Percentiles rank a stretch among this genome's conserved stretches.
Evolutionary conservation across 2,329 filamentous ascomycete genomes (phyloP).

Genomic region (Hypoxylon sp.): DNA sequence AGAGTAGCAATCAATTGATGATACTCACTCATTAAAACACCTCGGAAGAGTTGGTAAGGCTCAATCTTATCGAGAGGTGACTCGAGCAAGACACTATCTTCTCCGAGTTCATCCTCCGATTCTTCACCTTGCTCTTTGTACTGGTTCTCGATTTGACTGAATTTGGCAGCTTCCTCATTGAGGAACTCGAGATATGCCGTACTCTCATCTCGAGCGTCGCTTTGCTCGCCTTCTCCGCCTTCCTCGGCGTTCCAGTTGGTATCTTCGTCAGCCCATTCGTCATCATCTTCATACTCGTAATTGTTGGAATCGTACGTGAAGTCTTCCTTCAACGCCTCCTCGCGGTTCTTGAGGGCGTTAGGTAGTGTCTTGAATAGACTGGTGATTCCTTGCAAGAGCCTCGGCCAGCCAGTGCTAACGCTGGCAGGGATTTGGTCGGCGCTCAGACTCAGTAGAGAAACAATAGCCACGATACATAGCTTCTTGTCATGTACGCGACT

Average conservation of each 20-base stretch:
- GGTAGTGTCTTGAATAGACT: slow-evolving; percentile 93
- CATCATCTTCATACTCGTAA: slow-evolving; percentile 78
- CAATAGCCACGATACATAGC: slow-evolving; percentile 94
- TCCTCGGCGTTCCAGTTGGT: slow-evolving; percentile 84
- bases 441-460: slow-evolving; percentile 83
- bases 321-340: slow-evolving; percentile 92
- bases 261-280: slow-evolving; percentile 87
- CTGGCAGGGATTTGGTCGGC: slow-evolving; percentile 89
- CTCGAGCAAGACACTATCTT: slow-evolving; percentile 93
- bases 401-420: slow-evolving; percentile 94
- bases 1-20: not conserved
- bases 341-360: slow-evolving; percentile 88
- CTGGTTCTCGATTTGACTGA: slow-evolving; percentile 72
- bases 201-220: slow-evolving; percentile 88
- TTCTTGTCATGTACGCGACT: slow-evolving; percentile 98
- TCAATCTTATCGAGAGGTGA: slow-evolving; percentile 96
- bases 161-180: slow-evolving; percentile 93
- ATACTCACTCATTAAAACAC: slow-evolving; percentile 82
- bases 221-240: slow-evolving; percentile 74
- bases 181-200: slow-evolving; percentile 96
- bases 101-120: slow-evolving; percentile 89
- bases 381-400: slow-evolving; percentile 88
- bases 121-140: slow-evolving; percentile 67
- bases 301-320: slow-evolving; percentile 76
- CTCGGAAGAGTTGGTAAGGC: slow-evolving; percentile 90